These are phyloP conservation scores for Phytophthora ramorum DNA, from an alignment of 352 stramenopile species.

Conservation along the genomic window DNA sequence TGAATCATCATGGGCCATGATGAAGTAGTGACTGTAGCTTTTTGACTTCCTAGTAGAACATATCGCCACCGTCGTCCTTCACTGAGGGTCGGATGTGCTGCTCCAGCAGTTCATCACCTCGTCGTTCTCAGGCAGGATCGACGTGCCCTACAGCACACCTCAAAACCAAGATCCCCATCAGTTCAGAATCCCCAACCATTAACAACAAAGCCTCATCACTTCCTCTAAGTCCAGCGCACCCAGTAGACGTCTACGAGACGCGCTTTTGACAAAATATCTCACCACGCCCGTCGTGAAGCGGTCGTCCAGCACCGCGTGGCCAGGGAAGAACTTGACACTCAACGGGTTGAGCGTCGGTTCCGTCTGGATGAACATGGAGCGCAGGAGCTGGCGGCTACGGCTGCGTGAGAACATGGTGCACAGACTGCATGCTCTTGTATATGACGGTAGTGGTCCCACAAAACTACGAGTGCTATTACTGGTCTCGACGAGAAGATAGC, in stretches of 20 bases:
- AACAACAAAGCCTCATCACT: conserved; percentile 63
- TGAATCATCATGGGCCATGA: too few species aligned
- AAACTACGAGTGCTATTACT: too few species aligned
- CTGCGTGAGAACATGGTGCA: too few species aligned
- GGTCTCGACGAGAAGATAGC: too few species aligned
- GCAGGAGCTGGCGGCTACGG: too few species aligned
- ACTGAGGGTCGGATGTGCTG: conserved; percentile 98
- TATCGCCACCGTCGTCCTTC: conserved; percentile 99
- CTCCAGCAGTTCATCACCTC: conserved; percentile 99
- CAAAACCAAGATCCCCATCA: conserved; percentile 1
- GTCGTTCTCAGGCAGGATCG: conserved; percentile 96
- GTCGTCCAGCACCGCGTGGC: conserved; percentile 89
- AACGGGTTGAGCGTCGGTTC: conserved; percentile 98
- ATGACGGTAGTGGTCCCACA: too few species aligned
- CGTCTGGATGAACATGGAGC: conserved; percentile 98
- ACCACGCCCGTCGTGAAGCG: conserved; percentile 84
- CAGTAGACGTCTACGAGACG: neutral
- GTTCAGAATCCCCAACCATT: neutral
- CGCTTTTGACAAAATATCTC: neutral
- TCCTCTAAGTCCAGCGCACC: conserved; percentile 84
- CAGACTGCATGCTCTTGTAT: too few species aligned
- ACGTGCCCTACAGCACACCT: conserved; percentile 70
- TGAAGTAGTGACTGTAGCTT: neutral
- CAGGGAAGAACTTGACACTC: conserved; percentile 98
- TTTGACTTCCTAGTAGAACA: conserved; percentile 93